phyloP scores from a whole-genome alignment of 1,139 yeast genomes.

The Geotrichum restrictum region DNA sequence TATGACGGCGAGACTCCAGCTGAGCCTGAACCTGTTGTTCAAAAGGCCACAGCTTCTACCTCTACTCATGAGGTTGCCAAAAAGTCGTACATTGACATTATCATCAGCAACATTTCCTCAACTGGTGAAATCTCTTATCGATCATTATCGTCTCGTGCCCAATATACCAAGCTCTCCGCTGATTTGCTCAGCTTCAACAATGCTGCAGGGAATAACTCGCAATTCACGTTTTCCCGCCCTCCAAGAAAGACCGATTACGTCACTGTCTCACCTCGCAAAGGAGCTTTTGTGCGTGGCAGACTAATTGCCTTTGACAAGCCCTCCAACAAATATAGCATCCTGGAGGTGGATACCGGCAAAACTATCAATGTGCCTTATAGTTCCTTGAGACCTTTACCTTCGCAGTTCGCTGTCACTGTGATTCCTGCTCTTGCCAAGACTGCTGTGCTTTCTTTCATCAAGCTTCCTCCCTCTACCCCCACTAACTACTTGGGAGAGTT shows the following conservation, averaged over 20 bases:
- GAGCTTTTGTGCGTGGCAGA: constrained; percentile 59
- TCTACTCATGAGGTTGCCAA: constrained; percentile 22
- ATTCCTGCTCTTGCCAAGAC: constrained; percentile 58
- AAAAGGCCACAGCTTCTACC: constrained; percentile 17
- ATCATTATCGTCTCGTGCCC: constrained; percentile 28
- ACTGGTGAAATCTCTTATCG: constrained; percentile 58
- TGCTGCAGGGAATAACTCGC: constrained; percentile 43
- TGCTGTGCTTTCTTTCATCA: constrained; percentile 53
- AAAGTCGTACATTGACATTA: constrained; percentile 55
- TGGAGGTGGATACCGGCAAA: constrained; percentile 66
- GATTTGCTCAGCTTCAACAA: constrained; percentile 41
- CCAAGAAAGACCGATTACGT: constrained; percentile 61
- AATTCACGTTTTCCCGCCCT: constrained; percentile 29
- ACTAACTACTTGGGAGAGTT: constrained; percentile 60
- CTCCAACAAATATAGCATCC: constrained; percentile 48
- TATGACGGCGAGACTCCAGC: constrained; percentile 42
- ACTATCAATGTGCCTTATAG: constrained; percentile 48
- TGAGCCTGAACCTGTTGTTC: constrained; percentile 30
- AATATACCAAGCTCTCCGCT: constrained; percentile 28
- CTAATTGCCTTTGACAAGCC: constrained; percentile 51
- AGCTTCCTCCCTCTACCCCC: constrained; percentile 57
- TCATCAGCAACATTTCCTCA: constrained; percentile 52
- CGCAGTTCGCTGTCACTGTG: constrained; percentile 44
- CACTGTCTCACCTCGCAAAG: constrained; percentile 53
- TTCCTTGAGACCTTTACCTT: constrained; percentile 54